phyloP scores from a whole-genome alignment of 148 eudicot genomes.

The Rhododendron mucronatum region DNA sequence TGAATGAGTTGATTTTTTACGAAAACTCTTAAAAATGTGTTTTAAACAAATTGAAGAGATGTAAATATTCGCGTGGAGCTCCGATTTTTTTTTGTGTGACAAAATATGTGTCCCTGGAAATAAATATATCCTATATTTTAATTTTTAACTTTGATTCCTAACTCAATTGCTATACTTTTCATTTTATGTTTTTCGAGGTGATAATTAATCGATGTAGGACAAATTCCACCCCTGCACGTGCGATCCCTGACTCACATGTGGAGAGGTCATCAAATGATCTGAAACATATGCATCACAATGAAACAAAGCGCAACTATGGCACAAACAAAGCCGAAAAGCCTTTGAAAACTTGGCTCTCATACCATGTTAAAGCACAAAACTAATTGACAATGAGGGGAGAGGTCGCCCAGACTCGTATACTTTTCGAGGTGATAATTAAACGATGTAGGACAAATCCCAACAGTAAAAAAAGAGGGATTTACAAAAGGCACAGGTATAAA shows the following conservation, averaged over 20 bases:
- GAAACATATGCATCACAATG: too few relatives aligned
- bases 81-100: too few relatives aligned
- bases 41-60: too few relatives aligned
- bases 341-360: background rate
- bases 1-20: too few relatives aligned
- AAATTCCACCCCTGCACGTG: background rate
- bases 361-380: background rate
- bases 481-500: background rate
- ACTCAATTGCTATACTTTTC: too few relatives aligned
- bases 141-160: too few relatives aligned
- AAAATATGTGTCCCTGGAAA: too few relatives aligned
- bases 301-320: too few relatives aligned
- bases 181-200: background rate
- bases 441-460: background rate
- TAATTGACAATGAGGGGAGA: background rate
- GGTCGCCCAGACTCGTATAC: background rate
- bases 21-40: too few relatives aligned
- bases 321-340: background rate
- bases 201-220: background rate
- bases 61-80: too few relatives aligned
- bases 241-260: background rate
- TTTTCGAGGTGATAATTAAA: background rate
- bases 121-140: too few relatives aligned
- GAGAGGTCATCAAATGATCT: background rate
- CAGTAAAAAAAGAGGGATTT: background rate